Conservation (phyloP, 2,329 filamentous ascomycete species). For the Calonectria hongkongensis region DNA sequence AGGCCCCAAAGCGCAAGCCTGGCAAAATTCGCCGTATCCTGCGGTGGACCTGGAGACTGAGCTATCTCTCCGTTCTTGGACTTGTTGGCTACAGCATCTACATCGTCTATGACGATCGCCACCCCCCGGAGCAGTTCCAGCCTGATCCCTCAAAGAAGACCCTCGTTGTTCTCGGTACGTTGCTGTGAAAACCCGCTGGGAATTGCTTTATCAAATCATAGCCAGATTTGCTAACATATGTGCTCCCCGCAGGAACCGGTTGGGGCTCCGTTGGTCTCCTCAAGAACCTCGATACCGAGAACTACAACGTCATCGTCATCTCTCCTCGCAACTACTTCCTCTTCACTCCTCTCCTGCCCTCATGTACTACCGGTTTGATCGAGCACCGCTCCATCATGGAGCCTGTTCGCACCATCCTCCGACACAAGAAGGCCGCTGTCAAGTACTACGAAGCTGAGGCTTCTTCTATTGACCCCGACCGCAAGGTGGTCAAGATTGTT, state of each 20-base stretch:
- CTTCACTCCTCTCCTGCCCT: constrained; percentile 97
- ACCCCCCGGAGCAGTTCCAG: constrained; percentile 86
- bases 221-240: constrained; percentile 50
- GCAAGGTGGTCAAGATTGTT: constrained; percentile 90
- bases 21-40: constrained; percentile 81
- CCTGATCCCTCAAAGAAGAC: constrained; percentile 96
- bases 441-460: constrained; percentile 99
- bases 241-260: constrained; percentile 81
- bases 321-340: constrained; percentile 99
- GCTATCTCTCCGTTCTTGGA: constrained; percentile 83
- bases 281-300: constrained; percentile 98
- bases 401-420: constrained; percentile 95
- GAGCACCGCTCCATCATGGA: constrained; percentile 99
- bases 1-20: constrained; percentile 67
- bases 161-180: constrained; percentile 91
- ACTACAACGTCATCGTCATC: constrained; percentile 99
- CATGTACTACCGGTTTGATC: constrained; percentile 97
- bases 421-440: constrained; percentile 93
- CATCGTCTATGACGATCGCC: constrained; percentile 86
- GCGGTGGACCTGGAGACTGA: constrained; percentile 88
- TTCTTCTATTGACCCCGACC: constrained; percentile 94
- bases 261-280: constrained; percentile 97
- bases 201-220: constrained; percentile 33
- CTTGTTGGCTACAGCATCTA: constrained; percentile 84
- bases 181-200: constrained; percentile 22